Conservation (phyloP, 2,329 filamentous ascomycete species). For the Trichoderma hamatum region DNA sequence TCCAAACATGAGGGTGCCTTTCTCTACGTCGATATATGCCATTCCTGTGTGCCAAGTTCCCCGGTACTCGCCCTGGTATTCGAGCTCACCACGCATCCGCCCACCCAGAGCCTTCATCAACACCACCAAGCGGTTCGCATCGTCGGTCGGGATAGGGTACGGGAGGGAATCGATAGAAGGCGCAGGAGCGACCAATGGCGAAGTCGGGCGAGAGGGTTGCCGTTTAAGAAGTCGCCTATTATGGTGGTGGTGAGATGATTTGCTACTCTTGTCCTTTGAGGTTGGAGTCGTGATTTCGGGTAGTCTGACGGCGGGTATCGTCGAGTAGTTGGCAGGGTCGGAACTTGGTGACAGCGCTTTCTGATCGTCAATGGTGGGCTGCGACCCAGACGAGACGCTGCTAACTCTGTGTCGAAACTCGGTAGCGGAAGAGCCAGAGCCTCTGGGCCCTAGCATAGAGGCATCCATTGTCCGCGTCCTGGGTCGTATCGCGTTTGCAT, state of each 20-base stretch:
- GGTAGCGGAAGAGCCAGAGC: conserved; percentile 41
- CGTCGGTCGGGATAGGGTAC: conserved; percentile 63
- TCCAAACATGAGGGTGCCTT: conserved; percentile 69
- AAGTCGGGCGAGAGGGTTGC: conserved; percentile 59
- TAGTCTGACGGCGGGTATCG: conserved; percentile 43
- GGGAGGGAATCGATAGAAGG: conserved; percentile 64
- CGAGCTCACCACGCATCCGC: conserved; percentile 76
- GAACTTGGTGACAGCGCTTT: conserved; percentile 45
- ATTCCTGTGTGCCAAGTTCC: conserved; percentile 71
- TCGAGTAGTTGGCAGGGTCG: conserved; percentile 49
- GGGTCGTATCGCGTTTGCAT: conserved; percentile 48
- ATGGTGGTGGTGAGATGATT: conserved; percentile 44
- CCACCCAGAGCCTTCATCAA: conserved; percentile 79
- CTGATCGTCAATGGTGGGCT: conserved; percentile 53
- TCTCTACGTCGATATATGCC: conserved; percentile 77
- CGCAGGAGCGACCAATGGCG: conserved; percentile 56
- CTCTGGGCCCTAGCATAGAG: conserved; percentile 52
- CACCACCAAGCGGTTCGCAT: conserved; percentile 71
- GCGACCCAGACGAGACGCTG: conserved; percentile 65
- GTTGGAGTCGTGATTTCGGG: conserved; percentile 38
- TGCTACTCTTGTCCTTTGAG: conserved; percentile 48
- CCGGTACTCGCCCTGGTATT: conserved; percentile 66
- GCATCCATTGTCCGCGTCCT: conserved; percentile 63
- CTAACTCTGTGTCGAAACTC: conserved; percentile 67
- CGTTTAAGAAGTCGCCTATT: conserved; percentile 60